A percentile compares a stretch with the other conserved stretches of the same genome.
These are phyloP conservation scores for Vaccinium vitisidaea DNA, from an alignment of 148 eudicot genomes.

Conservation along the genomic window DNA sequence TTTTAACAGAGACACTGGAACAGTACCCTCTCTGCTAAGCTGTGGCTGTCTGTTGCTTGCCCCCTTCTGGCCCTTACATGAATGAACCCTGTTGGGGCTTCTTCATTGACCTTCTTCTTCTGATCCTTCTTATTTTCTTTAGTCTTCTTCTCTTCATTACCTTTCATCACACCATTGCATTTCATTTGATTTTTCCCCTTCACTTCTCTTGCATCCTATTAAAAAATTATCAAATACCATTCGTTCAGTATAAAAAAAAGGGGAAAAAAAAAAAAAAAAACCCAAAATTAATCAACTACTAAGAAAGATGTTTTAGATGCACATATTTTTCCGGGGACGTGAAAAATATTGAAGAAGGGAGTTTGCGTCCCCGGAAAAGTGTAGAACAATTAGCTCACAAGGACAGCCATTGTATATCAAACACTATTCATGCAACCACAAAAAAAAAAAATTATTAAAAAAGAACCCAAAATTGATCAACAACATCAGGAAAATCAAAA, in stretches of 20 bases:
- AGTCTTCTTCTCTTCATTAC: conserved; percentile 27
- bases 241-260: too few species aligned
- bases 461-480: conserved; percentile 1
- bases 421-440: background rate
- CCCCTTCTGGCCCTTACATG: conserved; percentile 96
- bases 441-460: background rate
- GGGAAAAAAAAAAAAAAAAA: too few species aligned
- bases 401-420: too few species aligned
- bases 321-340: too few species aligned
- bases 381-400: too few species aligned
- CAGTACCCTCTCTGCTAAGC: conserved; percentile 88
- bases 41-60: conserved; percentile 91
- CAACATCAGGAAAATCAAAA: background rate
- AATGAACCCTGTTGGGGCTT: conserved; percentile 61
- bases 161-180: conserved; percentile 20
- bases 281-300: too few species aligned
- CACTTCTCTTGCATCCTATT: conserved; percentile 34
- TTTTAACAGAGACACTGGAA: background rate
- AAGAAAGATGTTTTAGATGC: too few species aligned
- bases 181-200: conserved; percentile 49
- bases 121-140: conserved; percentile 9
- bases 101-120: conserved; percentile 29
- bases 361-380: too few species aligned
- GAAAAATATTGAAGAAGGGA: too few species aligned
- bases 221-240: background rate